Evolutionary conservation across 1,139 yeast species (phyloP), one percentile per base, ranked within the genome.

Genomic region (Candida gigantensis): DNA sequence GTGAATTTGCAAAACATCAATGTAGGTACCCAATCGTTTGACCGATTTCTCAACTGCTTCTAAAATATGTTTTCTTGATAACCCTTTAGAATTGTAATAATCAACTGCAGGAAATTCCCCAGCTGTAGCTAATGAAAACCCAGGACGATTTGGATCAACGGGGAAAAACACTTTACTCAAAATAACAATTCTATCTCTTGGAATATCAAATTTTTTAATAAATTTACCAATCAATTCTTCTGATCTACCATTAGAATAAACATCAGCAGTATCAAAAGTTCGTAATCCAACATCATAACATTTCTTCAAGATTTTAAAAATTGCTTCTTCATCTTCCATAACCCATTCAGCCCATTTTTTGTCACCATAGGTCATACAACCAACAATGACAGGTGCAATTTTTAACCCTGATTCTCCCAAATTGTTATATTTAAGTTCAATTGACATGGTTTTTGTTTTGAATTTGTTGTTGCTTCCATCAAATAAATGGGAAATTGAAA

Each of bases 311-410:
- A 75, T 58, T n/a, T 50, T 48, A 36, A 51, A 36, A 10, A 47
- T 36, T 29, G 44, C 41, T 24, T 52, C 55, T 40, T 57, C 66
- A 37, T 62, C 64, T 16, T 60, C 64, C 10, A 73, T 49, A 5
- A 72, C 72, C 81, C 80, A 77, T 17, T 63, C 68, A 6, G 55
- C 65, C 75, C 77, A 74, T 14, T 43, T 35, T 40, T 68, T 72
- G 13, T 50, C 39, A n/a, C 84, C 84, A 46, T 58, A 76, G 3
- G 76, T 57, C 82, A 77, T 77, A 49, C 80, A 76, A 14, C 84
- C 84, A 10, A 77, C 67, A 40, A 79, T 69, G 35, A 77, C 52
- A 39, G 68, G 68, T 21, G 82, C 72, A 31, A 78, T 61, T 42
- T 72, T 63, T 27, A 79, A 64, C 1, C 83, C 83, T 2, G 80